These are phyloP conservation scores for Plantago coronopus DNA, from an alignment of 305 asterid genomes.

Conservation along the genomic window DNA sequence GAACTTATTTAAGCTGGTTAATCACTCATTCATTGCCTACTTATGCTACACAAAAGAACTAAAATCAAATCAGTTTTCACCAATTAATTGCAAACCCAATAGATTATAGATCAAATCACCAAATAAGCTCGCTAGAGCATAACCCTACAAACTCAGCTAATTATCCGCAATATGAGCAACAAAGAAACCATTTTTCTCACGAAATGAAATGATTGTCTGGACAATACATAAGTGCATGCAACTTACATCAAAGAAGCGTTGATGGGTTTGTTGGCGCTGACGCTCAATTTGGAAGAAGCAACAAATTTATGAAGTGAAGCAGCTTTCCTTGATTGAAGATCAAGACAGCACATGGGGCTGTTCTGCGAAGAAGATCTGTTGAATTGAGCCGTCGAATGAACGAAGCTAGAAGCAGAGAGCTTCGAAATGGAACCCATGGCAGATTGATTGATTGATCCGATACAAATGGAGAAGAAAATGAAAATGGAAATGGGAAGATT, in stretches of 20 bases:
- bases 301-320: conserved; percentile 26
- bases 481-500: conserved; percentile 6
- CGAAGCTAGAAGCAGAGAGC: conserved; percentile 45
- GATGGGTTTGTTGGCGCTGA: conserved; percentile 27
- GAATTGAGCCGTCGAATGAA: conserved; percentile 31
- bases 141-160: conserved; percentile 4
- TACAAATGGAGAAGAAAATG: conserved; percentile 7
- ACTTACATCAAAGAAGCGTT: conserved; percentile 53
- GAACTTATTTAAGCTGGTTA: too few species aligned
- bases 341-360: conserved; percentile 42
- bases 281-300: conserved; percentile 40
- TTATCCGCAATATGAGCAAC: conserved; percentile 5
- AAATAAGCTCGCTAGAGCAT: background rate
- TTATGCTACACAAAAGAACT: too few species aligned
- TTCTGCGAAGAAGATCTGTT: conserved; percentile 30
- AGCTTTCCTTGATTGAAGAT: conserved; percentile 36
- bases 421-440: conserved; percentile 77
- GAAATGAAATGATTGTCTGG: background rate
- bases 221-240: background rate
- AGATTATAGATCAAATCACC: background rate
- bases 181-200: background rate
- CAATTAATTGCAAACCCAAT: background rate
- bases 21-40: too few species aligned
- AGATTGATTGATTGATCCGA: conserved; percentile 10
- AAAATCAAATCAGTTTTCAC: background rate